Conservation (phyloP, 306 rosid genomes). For the Sechiopsis laciniata region DNA sequence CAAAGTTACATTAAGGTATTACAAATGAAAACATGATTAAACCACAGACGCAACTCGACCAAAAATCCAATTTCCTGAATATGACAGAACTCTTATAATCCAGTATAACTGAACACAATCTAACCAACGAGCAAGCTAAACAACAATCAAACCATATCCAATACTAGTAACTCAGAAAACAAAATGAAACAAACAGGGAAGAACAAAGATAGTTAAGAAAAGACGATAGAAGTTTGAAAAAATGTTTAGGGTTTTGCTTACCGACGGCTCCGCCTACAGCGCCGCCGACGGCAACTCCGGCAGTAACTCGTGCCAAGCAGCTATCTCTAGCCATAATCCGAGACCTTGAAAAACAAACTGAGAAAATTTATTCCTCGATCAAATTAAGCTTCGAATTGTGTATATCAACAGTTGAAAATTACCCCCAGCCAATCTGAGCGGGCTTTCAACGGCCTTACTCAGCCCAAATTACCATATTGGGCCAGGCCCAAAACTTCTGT, state of each 20-base stretch:
- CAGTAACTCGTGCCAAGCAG: slow-evolving; percentile 57
- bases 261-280: slow-evolving; percentile 77
- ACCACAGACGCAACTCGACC: not conserved
- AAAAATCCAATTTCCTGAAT: not conserved
- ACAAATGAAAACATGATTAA: not conserved
- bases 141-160: not conserved
- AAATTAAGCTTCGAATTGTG: no score
- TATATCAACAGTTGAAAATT: no score
- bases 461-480: no score
- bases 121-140: not conserved
- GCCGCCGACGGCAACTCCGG: slow-evolving; percentile 67
- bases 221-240: not conserved
- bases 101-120: not conserved
- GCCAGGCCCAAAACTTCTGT: no score
- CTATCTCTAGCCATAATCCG: slow-evolving; percentile 58
- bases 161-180: not conserved
- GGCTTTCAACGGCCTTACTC: no score
- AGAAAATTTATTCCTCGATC: no score
- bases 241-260: slow-evolving; percentile 17
- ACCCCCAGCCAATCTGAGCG: no score
- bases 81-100: no score
- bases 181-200: not conserved
- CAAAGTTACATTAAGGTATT: not conserved
- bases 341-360: no score
- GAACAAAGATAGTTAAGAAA: not conserved